phyloP scores from a whole-genome alignment of 2,329 filamentous ascomycete genomes.

The Aspergillus sp. region DNA sequence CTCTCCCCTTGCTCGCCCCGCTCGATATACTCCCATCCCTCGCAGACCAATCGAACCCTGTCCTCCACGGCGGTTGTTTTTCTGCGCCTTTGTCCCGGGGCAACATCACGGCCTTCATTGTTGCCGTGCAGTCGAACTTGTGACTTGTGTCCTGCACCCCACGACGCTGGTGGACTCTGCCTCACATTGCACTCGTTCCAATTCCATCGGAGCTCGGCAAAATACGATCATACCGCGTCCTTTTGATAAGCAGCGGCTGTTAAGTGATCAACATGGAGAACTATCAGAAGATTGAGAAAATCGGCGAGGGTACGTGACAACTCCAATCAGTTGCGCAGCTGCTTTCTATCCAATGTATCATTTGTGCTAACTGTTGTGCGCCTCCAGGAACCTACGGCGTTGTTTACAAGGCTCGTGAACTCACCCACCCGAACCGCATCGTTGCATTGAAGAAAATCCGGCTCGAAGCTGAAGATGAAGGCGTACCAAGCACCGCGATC shows the following conservation, averaged over 20 bases:
- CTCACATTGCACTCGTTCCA: neutral
- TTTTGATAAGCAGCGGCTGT: neutral
- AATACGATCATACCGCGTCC: neutral
- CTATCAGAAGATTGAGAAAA: slow-evolving; percentile 95
- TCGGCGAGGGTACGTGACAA: slow-evolving; percentile 74
- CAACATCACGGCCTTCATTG: slow-evolving; percentile 15
- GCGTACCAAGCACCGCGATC: slow-evolving; percentile 88
- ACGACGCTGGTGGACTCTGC: slow-evolving; percentile 12
- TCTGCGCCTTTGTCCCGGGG: slow-evolving; percentile 19
- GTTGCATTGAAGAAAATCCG: slow-evolving; percentile 95
- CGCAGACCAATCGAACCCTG: slow-evolving; percentile 12
- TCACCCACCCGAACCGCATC: slow-evolving; percentile 77
- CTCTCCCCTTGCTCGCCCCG: slow-evolving; percentile 2
- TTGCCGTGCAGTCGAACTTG: slow-evolving; percentile 11
- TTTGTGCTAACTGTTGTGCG: neutral
- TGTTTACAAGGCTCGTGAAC: slow-evolving; percentile 90
- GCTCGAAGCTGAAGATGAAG: slow-evolving; percentile 91
- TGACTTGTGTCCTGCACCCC: slow-evolving; percentile 15
- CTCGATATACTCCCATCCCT: neutral
- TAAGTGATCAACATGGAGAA: slow-evolving; percentile 69
- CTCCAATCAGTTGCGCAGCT: neutral
- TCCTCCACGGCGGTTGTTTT: slow-evolving; percentile 7
- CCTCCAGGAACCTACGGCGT: slow-evolving; percentile 83
- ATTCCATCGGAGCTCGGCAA: neutral
- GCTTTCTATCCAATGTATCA: neutral